phyloP scores from a whole-genome alignment of 176 grass and related monocot species.

The Hordeum marinum region DNA sequence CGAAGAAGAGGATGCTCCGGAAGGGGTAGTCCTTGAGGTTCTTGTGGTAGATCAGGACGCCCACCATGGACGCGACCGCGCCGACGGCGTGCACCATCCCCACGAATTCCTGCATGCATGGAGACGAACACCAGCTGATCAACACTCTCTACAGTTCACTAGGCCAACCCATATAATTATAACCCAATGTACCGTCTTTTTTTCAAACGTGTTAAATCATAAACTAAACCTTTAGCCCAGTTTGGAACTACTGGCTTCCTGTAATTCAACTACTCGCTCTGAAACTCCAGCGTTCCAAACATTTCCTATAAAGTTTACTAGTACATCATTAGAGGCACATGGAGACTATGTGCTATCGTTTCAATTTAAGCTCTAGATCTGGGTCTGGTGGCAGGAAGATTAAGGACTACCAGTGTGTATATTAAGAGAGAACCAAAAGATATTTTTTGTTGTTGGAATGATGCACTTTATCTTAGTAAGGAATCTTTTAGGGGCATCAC shows the following conservation, averaged over 20 bases:
- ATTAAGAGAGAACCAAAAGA: neutral
- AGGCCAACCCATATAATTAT: neutral
- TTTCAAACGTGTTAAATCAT: neutral
- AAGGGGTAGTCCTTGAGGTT: constrained; percentile 66
- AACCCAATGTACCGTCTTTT: neutral
- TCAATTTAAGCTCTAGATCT: no score
- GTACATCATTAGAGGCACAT: neutral
- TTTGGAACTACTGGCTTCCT: neutral
- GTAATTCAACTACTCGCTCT: neutral
- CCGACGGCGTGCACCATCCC: constrained; percentile 76
- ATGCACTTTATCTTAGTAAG: constrained; percentile 3
- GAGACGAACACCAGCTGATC: neutral
- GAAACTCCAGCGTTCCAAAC: neutral
- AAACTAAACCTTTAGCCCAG: neutral
- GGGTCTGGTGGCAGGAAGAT: no score
- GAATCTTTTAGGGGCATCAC: constrained; percentile 14
- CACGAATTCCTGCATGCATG: constrained; percentile 63
- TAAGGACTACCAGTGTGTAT: no score
- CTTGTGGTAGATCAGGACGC: constrained; percentile 91
- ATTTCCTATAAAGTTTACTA: neutral
- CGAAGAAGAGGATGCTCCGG: constrained; percentile 76
- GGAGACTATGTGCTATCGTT: neutral
- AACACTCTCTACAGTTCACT: neutral
- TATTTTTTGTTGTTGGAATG: neutral
- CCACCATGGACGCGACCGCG: constrained; percentile 76